phyloP scores from a whole-genome alignment of 257 asterid genomes.

The Nicotiana sylvestris region DNA sequence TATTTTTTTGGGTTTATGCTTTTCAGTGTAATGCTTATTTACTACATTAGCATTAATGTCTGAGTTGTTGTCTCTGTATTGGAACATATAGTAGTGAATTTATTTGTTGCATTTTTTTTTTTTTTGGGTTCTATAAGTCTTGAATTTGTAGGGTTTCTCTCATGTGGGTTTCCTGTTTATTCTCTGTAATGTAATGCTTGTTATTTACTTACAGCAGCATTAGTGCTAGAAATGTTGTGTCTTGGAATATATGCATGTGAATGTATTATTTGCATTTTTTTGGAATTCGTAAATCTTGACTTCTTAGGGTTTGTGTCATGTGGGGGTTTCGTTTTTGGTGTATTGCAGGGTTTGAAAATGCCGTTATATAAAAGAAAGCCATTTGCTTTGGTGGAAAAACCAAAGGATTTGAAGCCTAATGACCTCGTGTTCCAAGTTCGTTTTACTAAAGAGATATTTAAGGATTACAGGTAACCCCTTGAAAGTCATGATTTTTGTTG shows the following conservation, averaged over 20 bases:
- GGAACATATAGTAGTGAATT: background rate
- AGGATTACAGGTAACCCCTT: slow-evolving; percentile 53
- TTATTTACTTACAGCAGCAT: background rate
- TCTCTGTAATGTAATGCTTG: background rate
- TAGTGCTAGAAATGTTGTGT: background rate
- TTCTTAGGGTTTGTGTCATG: background rate
- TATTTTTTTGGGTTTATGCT: too few relatives aligned
- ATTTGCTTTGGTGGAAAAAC: slow-evolving; percentile 53
- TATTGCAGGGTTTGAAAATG: slow-evolving; percentile 38
- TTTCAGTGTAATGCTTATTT: background rate
- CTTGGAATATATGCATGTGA: background rate
- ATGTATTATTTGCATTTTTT: background rate
- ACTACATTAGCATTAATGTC: background rate
- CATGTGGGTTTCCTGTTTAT: background rate
- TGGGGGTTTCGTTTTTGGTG: slow-evolving; percentile 16
- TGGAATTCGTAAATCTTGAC: background rate
- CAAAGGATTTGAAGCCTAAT: slow-evolving; percentile 70
- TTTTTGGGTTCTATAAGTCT: background rate
- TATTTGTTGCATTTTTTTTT: background rate
- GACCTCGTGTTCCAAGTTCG: slow-evolving; percentile 78
- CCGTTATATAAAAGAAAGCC: slow-evolving; percentile 78
- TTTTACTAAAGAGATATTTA: slow-evolving; percentile 85
- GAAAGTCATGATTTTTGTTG: background rate
- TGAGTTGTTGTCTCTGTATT: background rate
- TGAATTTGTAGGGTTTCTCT: background rate